Evolutionary conservation across 2,329 filamentous ascomycete genomes (phyloP).

Genomic region (Fusarium nurragi): DNA sequence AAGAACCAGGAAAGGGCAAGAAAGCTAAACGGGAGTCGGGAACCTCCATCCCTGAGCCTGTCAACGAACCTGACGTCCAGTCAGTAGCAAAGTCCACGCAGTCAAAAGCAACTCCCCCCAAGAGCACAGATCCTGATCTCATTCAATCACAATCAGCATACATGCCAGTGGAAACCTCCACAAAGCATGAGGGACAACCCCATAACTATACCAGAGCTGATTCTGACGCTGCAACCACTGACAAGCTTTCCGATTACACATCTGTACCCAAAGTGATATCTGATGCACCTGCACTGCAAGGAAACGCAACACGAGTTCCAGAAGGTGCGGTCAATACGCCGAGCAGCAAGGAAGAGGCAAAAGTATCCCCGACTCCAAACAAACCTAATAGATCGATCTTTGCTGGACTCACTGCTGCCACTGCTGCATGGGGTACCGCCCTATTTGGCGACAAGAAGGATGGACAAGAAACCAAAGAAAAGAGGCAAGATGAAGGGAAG

Average conservation of each 20-base stretch:
- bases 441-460: slow-evolving; percentile 38
- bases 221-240: background rate
- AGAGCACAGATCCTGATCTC: background rate
- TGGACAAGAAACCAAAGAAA: slow-evolving; percentile 49
- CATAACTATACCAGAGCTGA: background rate
- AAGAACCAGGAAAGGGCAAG: background rate
- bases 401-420: slow-evolving; percentile 22
- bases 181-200: background rate
- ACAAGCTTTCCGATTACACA: background rate
- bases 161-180: background rate
- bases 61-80: background rate
- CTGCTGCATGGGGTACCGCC: slow-evolving; percentile 41
- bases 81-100: background rate
- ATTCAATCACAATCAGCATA: background rate
- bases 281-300: background rate
- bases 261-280: background rate
- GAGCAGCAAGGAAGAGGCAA: background rate
- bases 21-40: background rate
- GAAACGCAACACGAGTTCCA: background rate
- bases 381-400: slow-evolving; percentile 16
- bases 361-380: background rate
- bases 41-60: background rate
- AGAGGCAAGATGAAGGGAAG: slow-evolving; percentile 43
- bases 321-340: background rate
- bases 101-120: background rate